Conservation (phyloP, 352 stramenopile species). For the Globisporangium cederbergense region DNA sequence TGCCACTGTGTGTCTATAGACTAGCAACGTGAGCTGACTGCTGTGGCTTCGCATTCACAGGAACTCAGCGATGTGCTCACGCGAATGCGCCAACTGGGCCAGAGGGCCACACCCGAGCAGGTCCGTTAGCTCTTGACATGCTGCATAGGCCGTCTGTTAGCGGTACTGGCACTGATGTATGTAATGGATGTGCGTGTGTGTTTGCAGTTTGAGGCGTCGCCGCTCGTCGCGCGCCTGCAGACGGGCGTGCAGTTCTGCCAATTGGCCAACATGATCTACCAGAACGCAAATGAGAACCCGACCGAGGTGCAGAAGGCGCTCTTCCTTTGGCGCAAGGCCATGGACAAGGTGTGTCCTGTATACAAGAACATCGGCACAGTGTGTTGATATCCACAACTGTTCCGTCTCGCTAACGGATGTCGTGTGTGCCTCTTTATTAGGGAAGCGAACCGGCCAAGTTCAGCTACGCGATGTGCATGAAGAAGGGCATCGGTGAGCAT, state of each 20-base stretch:
- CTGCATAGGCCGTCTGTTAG: not conserved
- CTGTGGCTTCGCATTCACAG: constrained; percentile 21
- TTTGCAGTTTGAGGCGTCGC: constrained; percentile 59
- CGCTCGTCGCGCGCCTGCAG: constrained; percentile 49
- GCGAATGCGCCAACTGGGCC: constrained; percentile 53
- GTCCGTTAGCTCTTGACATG: constrained; percentile 17
- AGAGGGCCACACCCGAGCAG: constrained; percentile 52
- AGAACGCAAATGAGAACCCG: constrained; percentile 57
- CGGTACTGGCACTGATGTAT: not conserved
- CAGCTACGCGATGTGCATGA: constrained; percentile 81
- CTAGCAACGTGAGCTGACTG: not conserved
- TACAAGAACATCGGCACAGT: too few relatives aligned
- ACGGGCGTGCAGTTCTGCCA: constrained; percentile 64
- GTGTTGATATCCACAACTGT: not conserved
- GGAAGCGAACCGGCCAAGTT: constrained; percentile 82
- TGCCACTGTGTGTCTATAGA: not conserved
- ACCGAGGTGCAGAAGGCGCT: constrained; percentile 71
- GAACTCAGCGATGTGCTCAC: constrained; percentile 56
- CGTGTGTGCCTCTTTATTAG: constrained; percentile 18
- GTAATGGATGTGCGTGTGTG: not conserved
- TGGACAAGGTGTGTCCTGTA: constrained; percentile 49
- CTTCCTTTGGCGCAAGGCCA: constrained; percentile 76
- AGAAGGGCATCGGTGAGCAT: constrained; percentile 61
- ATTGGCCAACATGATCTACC: constrained; percentile 83
- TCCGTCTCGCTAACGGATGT: not conserved